Conservation (phyloP, 108 stramenopile genomes). For the Skeletonema grethae region DNA sequence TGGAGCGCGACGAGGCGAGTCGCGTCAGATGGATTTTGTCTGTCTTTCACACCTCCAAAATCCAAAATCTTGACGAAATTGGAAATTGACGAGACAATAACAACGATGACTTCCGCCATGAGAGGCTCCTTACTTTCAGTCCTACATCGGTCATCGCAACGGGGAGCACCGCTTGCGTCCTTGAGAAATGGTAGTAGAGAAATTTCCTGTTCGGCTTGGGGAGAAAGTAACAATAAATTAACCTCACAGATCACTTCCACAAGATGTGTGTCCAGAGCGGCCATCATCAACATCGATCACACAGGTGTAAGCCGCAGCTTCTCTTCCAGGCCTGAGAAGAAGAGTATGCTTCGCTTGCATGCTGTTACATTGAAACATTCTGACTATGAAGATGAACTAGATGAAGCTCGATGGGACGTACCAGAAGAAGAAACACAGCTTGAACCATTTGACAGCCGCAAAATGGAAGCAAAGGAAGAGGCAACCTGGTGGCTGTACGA, state of each 20-base stretch:
- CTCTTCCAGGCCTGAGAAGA: conserved; percentile 30
- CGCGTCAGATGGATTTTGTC: background rate
- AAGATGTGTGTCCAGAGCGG: background rate
- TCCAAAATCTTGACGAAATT: background rate
- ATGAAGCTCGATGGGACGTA: conserved; percentile 40
- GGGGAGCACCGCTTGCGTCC: background rate
- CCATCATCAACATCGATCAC: background rate
- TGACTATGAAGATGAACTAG: conserved; percentile 59
- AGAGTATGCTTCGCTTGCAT: conserved; percentile 58
- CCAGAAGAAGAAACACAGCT: conserved; percentile 32
- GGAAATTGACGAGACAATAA: background rate
- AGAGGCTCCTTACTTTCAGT: background rate
- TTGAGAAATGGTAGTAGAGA: background rate
- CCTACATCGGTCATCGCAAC: background rate
- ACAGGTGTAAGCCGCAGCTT: conserved; percentile 12
- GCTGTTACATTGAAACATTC: conserved; percentile 68
- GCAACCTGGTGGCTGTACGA: conserved; percentile 52
- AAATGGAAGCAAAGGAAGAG: conserved; percentile 41
- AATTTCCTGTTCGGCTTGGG: background rate
- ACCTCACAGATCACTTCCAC: background rate
- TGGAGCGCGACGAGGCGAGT: too few relatives aligned
- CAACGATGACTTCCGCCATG: background rate
- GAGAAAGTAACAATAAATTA: background rate
- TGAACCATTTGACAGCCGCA: conserved; percentile 49
- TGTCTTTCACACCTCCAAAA: background rate